Conservation (phyloP, 371 early-diverging fungal genomes). For the Mortierella sp. region DNA sequence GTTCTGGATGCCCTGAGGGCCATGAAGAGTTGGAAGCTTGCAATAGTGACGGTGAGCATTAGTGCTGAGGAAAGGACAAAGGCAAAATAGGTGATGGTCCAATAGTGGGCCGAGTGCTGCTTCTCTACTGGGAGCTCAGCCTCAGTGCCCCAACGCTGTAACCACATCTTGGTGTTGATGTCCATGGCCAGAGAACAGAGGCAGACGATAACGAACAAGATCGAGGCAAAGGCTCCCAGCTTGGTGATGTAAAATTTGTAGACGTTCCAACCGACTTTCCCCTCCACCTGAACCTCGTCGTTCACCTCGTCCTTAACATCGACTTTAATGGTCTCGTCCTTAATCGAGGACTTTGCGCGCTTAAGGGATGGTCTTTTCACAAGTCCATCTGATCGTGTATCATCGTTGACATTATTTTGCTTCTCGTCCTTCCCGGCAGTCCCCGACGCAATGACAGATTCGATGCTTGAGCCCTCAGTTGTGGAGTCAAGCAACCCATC, state of each 20-base stretch:
- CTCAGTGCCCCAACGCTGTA: conserved; percentile 27
- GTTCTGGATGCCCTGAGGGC: conserved; percentile 48
- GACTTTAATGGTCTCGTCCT: conserved; percentile 16
- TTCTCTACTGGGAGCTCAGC: not conserved
- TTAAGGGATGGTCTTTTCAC: too few relatives aligned
- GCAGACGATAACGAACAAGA: not conserved
- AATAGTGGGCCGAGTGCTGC: conserved; percentile 7
- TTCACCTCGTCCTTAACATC: conserved; percentile 18
- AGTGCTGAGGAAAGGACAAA: conserved; percentile 11
- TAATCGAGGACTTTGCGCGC: conserved; percentile 12
- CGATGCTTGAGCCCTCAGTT: conserved; percentile 74
- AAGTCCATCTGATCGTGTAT: too few relatives aligned
- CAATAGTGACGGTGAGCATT: not conserved
- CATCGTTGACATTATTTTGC: conserved; percentile 2
- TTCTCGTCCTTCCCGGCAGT: conserved; percentile 9
- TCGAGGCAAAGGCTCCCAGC: conserved; percentile 1
- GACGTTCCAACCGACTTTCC: conserved; percentile 29
- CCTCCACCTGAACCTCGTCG: conserved; percentile 19
- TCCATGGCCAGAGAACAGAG: conserved; percentile 2
- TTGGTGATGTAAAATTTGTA: conserved; percentile 28
- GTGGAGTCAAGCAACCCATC: conserved; percentile 3
- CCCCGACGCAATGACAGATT: conserved; percentile 31
- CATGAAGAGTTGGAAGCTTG: conserved; percentile 2
- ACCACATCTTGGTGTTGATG: conserved; percentile 12
- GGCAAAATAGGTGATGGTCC: conserved; percentile 25